These are phyloP conservation scores for Trichosporon sp. DNA, from an alignment of 1,284 basidiomycete species.

Conservation along the genomic window DNA sequence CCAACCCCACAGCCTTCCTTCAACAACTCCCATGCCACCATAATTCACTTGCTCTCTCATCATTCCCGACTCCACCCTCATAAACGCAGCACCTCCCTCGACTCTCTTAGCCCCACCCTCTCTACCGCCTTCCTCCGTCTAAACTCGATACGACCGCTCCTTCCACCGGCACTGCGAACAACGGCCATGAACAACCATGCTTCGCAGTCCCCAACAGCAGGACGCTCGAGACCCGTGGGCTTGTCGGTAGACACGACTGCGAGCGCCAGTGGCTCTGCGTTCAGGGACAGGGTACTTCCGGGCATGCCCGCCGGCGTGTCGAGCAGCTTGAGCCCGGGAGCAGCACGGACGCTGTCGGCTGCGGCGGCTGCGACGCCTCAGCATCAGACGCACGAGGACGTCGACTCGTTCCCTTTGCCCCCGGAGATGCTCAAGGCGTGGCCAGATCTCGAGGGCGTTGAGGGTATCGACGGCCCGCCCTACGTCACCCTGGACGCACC, in stretches of 20 bases:
- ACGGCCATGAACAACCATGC: background rate
- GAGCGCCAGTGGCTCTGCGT: background rate
- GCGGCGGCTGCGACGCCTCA: background rate
- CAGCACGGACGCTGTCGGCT: background rate
- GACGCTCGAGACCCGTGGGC: background rate
- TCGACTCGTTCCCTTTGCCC: background rate
- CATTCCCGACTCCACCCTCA: background rate
- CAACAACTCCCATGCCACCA: background rate
- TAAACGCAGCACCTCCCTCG: background rate
- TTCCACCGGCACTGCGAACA: background rate
- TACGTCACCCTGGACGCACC: constrained; percentile 2
- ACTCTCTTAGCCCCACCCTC: background rate
- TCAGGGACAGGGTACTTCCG: background rate
- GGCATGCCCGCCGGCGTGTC: background rate
- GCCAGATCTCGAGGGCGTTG: background rate
- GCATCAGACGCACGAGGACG: background rate
- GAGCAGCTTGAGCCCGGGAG: background rate
- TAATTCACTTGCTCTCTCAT: background rate
- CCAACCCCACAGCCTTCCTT: background rate
- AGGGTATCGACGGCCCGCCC: background rate
- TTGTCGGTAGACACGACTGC: background rate
- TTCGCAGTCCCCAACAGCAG: background rate
- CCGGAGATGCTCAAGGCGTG: background rate
- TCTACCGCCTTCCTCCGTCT: background rate
- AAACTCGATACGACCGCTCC: background rate